These are phyloP conservation scores for Wickerhamiella sergipiensis DNA, from an alignment of 805 yeast genomes.

Conservation along the genomic window DNA sequence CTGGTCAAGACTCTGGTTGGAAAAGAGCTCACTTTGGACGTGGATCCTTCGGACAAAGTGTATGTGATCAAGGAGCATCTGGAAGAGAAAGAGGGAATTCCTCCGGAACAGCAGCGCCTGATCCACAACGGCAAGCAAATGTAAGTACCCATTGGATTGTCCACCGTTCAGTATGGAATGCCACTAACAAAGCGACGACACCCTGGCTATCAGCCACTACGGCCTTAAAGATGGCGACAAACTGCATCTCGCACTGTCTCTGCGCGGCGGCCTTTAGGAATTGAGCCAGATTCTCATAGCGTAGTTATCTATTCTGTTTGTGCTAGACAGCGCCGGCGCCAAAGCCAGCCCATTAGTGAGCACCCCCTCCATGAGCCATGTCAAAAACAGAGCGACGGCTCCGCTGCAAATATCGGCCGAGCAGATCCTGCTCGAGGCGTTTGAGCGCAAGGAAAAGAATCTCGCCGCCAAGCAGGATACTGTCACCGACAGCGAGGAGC, in stretches of 20 bases:
- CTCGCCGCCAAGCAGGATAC: neutral
- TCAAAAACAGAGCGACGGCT: conserved; percentile 32
- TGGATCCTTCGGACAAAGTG: conserved; percentile 29
- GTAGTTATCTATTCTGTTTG: neutral
- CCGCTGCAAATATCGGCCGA: conserved; percentile 50
- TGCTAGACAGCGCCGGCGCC: too few species aligned
- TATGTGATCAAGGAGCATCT: conserved; percentile 74
- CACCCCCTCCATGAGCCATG: neutral
- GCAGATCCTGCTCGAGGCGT: conserved; percentile 49
- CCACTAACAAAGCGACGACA: conserved; percentile 43
- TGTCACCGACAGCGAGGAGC: conserved; percentile 64
- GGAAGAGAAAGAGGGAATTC: conserved; percentile 95
- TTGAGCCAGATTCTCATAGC: neutral
- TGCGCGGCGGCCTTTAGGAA: conserved; percentile 59
- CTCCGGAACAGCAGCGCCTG: conserved; percentile 89
- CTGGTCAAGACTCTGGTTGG: conserved; percentile 16
- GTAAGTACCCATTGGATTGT: too few species aligned
- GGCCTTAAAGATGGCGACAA: conserved; percentile 79
- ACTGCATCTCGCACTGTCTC: conserved; percentile 77
- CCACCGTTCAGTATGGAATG: too few species aligned
- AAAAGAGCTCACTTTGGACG: conserved; percentile 19
- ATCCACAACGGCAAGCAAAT: conserved; percentile 84
- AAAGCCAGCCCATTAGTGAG: neutral
- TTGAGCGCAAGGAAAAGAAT: conserved; percentile 30
- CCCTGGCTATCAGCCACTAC: conserved; percentile 52